A percentile compares a stretch with the other conserved stretches of the same genome.
Conservation (phyloP, 108 stramenopile genomes). For the Cylindrotheca fusiformis region DNA sequence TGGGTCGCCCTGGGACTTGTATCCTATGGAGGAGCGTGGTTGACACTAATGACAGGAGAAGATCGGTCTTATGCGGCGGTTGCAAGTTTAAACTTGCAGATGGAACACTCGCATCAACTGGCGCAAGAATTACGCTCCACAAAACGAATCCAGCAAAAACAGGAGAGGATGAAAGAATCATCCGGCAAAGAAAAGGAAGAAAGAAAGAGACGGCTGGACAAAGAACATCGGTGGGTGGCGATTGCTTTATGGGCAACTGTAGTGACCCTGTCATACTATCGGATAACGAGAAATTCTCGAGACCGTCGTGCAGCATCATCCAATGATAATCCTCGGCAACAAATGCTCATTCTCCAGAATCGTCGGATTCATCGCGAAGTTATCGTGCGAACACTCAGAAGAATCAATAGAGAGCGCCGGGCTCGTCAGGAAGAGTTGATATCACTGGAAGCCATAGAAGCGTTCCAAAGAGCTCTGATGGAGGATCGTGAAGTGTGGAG, state of each 20-base stretch:
- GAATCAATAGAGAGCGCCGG: constrained; percentile 22
- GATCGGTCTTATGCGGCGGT: neutral
- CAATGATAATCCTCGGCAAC: too few relatives aligned
- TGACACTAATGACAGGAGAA: neutral
- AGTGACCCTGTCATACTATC: too few relatives aligned
- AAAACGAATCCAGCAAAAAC: too few relatives aligned
- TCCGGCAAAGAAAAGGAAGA: too few relatives aligned
- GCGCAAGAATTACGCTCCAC: too few relatives aligned
- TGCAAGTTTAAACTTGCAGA: neutral
- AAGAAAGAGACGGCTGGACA: too few relatives aligned
- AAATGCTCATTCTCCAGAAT: neutral
- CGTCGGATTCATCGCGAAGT: neutral
- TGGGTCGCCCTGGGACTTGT: neutral
- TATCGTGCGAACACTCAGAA: constrained; percentile 6
- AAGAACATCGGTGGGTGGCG: too few relatives aligned
- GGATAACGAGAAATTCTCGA: too few relatives aligned
- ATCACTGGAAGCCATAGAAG: constrained; percentile 15
- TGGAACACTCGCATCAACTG: too few relatives aligned
- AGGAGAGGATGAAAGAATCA: too few relatives aligned
- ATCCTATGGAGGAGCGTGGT: neutral
- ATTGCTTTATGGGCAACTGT: too few relatives aligned
- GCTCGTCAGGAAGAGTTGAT: constrained; percentile 16
- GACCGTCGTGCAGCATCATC: too few relatives aligned
- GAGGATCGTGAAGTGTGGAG: constrained; percentile 15
- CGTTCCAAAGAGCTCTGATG: constrained; percentile 3